A percentile compares a stretch with the other conserved stretches of the same genome.
Conservation (phyloP, 2,329 filamentous ascomycete species). For the Aspergillus uvarum region DNA sequence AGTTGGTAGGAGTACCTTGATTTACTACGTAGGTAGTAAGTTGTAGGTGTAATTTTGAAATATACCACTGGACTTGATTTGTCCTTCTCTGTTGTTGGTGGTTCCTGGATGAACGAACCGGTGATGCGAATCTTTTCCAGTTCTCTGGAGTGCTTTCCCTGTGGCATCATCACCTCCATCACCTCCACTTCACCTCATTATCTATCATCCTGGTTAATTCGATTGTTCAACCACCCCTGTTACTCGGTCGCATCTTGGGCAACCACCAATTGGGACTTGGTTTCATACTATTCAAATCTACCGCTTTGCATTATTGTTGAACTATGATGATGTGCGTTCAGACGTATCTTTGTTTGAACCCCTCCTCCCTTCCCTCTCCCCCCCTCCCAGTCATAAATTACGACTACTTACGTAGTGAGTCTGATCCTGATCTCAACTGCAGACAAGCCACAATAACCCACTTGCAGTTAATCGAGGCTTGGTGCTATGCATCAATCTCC, state of each 20-base stretch:
- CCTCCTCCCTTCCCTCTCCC: not conserved
- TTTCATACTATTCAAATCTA: not conserved
- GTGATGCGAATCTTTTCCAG: not conserved
- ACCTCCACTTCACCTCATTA: not conserved
- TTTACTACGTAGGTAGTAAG: too few species aligned
- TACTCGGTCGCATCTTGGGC: not conserved
- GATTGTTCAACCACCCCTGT: not conserved
- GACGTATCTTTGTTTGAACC: not conserved
- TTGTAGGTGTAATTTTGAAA: too few species aligned
- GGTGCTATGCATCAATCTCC: not conserved
- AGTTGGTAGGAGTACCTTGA: too few species aligned
- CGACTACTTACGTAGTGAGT: not conserved
- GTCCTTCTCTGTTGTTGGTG: not conserved
- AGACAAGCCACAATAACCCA: constrained; percentile 3
- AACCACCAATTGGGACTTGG: not conserved
- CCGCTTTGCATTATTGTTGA: not conserved
- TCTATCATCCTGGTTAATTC: not conserved
- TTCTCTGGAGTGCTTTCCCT: not conserved
- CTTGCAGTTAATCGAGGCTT: constrained; percentile 7
- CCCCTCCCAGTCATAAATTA: not conserved
- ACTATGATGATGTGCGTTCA: not conserved
- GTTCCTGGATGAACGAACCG: not conserved
- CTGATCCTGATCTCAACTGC: constrained; percentile 3
- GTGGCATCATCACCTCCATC: not conserved
- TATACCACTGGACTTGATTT: not conserved